Evolutionary conservation across 2,329 filamentous ascomycete species (phyloP), one percentile per base, ranked within the genome.

Genomic region (Thelonectria rubi): DNA sequence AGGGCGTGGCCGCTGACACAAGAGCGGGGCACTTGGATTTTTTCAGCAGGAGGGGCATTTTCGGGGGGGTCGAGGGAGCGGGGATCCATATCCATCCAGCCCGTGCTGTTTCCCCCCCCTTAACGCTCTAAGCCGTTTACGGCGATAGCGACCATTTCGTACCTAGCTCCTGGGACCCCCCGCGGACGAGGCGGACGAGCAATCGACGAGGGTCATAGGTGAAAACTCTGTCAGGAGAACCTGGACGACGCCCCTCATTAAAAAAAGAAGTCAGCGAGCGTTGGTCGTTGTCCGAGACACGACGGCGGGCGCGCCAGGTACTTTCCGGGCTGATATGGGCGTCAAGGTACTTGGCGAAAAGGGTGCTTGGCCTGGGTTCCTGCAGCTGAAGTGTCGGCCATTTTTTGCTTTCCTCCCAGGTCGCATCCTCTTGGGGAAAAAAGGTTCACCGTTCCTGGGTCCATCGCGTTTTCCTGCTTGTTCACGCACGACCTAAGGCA

Each of bases 151-250:
- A 68, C 24, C 7, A 24, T 24, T 24, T 24, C 7, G 24, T 24
- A 24, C 58, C 64, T 40, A 64, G 51, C 57, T 65, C 45, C 63
- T 66, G 37, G 48, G 39, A 20, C 57, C 65, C 61, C 61, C 62
- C 61, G 48, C 65, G 59, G 45, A 52, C 60, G 56, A 70, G 65
- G 68, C 66, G 67, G 68, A 64, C 66, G 58, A 66, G 58, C 46
- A 24, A 34, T 42, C 12, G 63, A 61, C 69, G 66, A 63, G 64
- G 56, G 51, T 51, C 45, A 48, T 32, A 24, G 39, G 64, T 70
- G 71, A 73, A 73, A 73, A 73, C 64, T 73, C 71, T 73, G 70
- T 71, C 71, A 73, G 71, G 71, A 72, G 70, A 73, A 72, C 71
- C 71, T 63, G 64, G 67, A 50, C 56, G 40, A 54, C 51, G 62